These are phyloP conservation scores for Gossypium lobatum DNA, from an alignment of 441 rosid species.

Conservation along the genomic window DNA sequence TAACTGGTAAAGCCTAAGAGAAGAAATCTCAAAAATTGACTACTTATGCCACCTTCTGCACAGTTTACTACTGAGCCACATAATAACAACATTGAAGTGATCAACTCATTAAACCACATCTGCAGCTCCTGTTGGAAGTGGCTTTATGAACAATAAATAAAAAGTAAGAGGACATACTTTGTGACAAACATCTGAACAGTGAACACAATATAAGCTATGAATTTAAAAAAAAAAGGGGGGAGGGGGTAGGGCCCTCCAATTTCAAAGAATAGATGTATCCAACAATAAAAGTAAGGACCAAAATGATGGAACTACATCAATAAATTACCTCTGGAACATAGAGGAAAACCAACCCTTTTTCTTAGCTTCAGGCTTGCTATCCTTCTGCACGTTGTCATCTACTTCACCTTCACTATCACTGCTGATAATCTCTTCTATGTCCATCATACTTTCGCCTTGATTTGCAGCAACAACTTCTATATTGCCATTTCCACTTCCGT, in stretches of 20 bases:
- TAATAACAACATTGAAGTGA: neutral
- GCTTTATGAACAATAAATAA: neutral
- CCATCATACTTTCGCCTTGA: constrained; percentile 99
- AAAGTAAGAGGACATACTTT: neutral
- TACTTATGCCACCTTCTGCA: neutral
- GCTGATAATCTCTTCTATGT: constrained; percentile 76
- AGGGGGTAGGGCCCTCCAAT: neutral
- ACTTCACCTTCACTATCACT: constrained; percentile 83
- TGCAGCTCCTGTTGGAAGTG: neutral
- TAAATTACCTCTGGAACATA: constrained; percentile 79
- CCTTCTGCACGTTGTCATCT: constrained; percentile 56
- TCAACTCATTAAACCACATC: neutral
- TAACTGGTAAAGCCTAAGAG: neutral
- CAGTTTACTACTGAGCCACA: neutral
- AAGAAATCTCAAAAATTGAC: neutral
- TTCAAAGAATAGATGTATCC: neutral
- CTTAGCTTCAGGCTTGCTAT: constrained; percentile 62
- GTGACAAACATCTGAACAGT: constrained; percentile 1
- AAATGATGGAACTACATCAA: neutral
- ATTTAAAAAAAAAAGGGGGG: neutral
- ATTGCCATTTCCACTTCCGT: constrained; percentile 42
- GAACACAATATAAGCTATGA: neutral
- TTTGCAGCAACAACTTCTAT: constrained; percentile 63
- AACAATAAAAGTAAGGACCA: neutral
- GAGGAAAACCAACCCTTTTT: constrained; percentile 94